phyloP scores from a whole-genome alignment of 805 yeast genomes.

The Pichia rugopelliculosa region DNA sequence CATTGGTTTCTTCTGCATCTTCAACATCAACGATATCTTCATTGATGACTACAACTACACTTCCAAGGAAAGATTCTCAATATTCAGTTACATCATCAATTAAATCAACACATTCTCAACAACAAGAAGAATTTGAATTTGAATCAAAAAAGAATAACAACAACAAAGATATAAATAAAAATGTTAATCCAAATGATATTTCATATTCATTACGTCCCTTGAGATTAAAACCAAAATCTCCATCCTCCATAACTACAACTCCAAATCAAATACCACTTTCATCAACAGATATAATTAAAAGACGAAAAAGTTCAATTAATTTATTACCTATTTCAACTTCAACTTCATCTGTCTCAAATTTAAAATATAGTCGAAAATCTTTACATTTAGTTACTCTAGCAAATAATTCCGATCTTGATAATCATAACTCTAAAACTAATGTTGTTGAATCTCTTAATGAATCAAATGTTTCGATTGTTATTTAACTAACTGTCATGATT shows the following conservation, averaged over 20 bases:
- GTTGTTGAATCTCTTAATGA: background rate
- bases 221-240: conserved; percentile 8
- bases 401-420: background rate
- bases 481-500: background rate
- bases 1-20: conserved; percentile 11
- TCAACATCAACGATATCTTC: conserved; percentile 14
- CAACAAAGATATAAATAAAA: background rate
- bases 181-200: background rate
- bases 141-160: background rate
- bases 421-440: background rate
- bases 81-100: conserved; percentile 2
- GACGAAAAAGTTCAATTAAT: background rate
- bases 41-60: conserved; percentile 20
- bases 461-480: background rate
- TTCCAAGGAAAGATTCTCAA: conserved; percentile 8
- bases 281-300: background rate
- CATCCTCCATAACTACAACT: background rate
- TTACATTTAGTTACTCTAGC: background rate
- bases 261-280: background rate
- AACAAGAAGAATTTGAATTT: background rate
- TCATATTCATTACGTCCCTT: conserved; percentile 12
- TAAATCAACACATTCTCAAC: background rate
- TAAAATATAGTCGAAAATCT: conserved; percentile 2
- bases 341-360: background rate
- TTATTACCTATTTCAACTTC: conserved; percentile 5